These are phyloP conservation scores for Phialophora chinensis DNA, from an alignment of 2,329 filamentous ascomycete species.

Conservation along the genomic window DNA sequence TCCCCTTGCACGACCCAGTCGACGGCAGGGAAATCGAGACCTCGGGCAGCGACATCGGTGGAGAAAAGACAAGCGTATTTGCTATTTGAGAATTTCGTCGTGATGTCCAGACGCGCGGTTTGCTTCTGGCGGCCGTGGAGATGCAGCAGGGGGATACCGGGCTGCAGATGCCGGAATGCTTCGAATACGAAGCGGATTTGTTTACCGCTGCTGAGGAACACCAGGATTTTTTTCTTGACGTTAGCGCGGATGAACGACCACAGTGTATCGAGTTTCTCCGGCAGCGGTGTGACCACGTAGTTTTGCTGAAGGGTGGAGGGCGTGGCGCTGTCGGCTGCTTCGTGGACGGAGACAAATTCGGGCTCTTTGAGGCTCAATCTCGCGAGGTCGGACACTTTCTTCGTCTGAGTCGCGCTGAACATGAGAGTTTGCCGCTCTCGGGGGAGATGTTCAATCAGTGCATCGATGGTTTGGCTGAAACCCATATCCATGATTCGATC, in stretches of 20 bases:
- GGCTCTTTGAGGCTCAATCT: slow-evolving; percentile 86
- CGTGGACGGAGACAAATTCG: slow-evolving; percentile 94
- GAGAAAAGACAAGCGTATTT: slow-evolving; percentile 90
- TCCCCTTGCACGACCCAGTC: slow-evolving; percentile 99
- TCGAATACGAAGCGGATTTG: slow-evolving; percentile 97
- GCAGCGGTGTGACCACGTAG: slow-evolving; percentile 82
- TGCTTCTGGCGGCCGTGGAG: slow-evolving; percentile 95
- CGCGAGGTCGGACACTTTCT: slow-evolving; percentile 88
- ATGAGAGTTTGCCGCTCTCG: slow-evolving; percentile 85
- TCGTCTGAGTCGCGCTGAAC: slow-evolving; percentile 96
- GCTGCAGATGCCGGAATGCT: slow-evolving; percentile 87
- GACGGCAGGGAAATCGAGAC: slow-evolving; percentile 93
- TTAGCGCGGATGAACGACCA: slow-evolving; percentile 92
- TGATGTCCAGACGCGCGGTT: slow-evolving; percentile 83
- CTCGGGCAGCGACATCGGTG: slow-evolving; percentile 92
- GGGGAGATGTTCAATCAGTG: slow-evolving; percentile 89
- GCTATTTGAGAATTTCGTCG: slow-evolving; percentile 77
- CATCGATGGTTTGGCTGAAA: slow-evolving; percentile 88
- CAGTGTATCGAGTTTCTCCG: slow-evolving; percentile 88
- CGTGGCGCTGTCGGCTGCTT: slow-evolving; percentile 78
- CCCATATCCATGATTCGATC: slow-evolving; percentile 98
- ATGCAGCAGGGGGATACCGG: slow-evolving; percentile 90
- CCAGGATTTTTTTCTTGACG: slow-evolving; percentile 90
- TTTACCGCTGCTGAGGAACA: slow-evolving; percentile 94
- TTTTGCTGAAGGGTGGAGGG: slow-evolving; percentile 86